Evolutionary conservation across 345 rosid species (phyloP), one percentile per base, ranked within the genome.

Genomic region (Nasturtium officinale): DNA sequence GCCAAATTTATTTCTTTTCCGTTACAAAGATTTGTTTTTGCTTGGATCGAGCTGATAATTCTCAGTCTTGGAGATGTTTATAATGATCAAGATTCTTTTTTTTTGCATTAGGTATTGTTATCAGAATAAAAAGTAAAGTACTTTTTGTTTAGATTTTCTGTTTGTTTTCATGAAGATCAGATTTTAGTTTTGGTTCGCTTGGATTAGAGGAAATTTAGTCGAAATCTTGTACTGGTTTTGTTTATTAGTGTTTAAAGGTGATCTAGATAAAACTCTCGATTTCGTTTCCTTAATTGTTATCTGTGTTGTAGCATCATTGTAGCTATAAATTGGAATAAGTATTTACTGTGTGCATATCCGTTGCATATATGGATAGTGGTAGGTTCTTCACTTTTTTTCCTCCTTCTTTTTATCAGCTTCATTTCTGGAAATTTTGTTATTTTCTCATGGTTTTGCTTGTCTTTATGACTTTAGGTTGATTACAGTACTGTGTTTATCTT

Each of bases 321-420:
- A 52, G 96, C 89, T 16, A 74, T 94, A 85, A 88, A 87, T 64
- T 91, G 98, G 98, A 89, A 82, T 80, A 85, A 86, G 32, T 96
- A 90, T 71, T 92, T 56, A 75, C 52, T 67, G 7, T 96, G 99
- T 81, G 65, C 85, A 53, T 85, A 86, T 81, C 99, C 99, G 0
- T 82, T 92, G 89, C 98, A 96, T 86, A 85, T 92, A 86, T 92
- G 99, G 99, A 96, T 92, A 6, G 88, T 92, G 97, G 98, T 96
- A 71, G 65, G 92, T 84, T 66, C 73, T 33, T 77, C 67, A 4
- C 42, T 71, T 65, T 56, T 30, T 0, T 45, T 56, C 2, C 6
- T n/a, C 18, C 57, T 33, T 16, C 53, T 50, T 63, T 17, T 63
- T 3, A 25, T 13, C 52, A 57, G 62, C 11, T 61, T 26, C 20